Evolutionary conservation across 139 green algal species (phyloP), one percentile per base, ranked within the genome.

Genomic region (Chlorella sp.): DNA sequence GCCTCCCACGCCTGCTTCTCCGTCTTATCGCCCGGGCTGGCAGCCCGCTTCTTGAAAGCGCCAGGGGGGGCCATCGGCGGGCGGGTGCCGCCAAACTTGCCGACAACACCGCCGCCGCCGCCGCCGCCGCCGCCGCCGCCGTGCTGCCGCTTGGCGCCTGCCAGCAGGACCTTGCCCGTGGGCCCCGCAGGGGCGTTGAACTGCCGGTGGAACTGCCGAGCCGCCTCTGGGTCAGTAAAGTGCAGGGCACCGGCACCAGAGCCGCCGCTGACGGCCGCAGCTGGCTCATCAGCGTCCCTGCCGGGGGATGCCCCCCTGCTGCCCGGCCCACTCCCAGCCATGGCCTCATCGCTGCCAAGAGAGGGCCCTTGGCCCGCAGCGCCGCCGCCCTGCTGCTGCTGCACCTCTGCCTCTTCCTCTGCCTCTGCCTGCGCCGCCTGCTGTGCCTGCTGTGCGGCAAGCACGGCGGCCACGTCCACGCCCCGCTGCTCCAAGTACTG

Each of bases 1-100:
- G 61, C 36, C 22, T 86, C 66, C 90, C 90, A 92, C 12, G 90
- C 90, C 78, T 83, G 32, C 78, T 91, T 30, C 42, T 36, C 39
- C n/a, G 61, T 83, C 34, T 68, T 75, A 3, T 75, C 79, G 0
- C 16, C 60, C n/a, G 82, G n/a, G 78, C 40, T 84, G 40, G 79
- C 26, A 28, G 86, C 66, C 15, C 83, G 73, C n/a, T 83, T 42
- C 69, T 36, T 69, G 69, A 37, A 0, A 19, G 42, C 22, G 28
- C 69, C 18, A 24, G n/a, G 71, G 21, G 71, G 71, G 19, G n/a
- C 28, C 71, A 28, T 2, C 30, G 71, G 30, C 71, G 32, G 3
- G 57, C 15, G 36, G n/a, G 32, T 73, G 48, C 75, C 40, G 77
- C 60, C 30, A 85, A 39, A 30, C 22, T 21, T 12, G 66, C 34